Evolutionary conservation across 192 early-diverging fungal species (phyloP).

Genomic region (Oehlia diaphana): DNA sequence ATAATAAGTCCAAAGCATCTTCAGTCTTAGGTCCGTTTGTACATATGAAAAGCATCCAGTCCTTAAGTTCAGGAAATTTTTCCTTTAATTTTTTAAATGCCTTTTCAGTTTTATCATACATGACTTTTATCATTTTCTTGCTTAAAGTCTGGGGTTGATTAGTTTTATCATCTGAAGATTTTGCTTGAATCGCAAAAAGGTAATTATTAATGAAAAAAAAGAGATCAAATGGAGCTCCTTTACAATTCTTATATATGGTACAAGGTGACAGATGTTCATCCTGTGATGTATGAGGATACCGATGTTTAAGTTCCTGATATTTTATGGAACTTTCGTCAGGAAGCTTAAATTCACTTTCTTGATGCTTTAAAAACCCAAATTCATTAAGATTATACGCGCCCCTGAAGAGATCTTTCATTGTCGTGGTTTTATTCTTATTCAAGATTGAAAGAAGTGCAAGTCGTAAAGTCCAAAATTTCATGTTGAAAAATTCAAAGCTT

Average conservation of each 20-base stretch:
- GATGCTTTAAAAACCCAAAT: too few species aligned
- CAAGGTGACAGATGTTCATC: neutral
- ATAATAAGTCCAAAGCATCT: neutral
- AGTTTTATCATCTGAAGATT: neutral
- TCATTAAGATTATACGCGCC: too few species aligned
- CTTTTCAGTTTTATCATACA: neutral
- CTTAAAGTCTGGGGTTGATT: neutral
- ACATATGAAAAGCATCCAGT: neutral
- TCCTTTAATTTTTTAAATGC: neutral
- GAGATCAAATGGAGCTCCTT: neutral
- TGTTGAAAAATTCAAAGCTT: too few species aligned
- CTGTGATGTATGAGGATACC: too few species aligned
- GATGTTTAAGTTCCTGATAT: too few species aligned
- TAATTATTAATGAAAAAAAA: neutral
- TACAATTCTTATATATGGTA: neutral
- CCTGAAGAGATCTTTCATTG: too few species aligned
- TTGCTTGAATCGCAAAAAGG: neutral
- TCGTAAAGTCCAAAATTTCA: too few species aligned
- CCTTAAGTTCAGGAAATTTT: neutral
- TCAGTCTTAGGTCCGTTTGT: neutral
- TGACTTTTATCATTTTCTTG: neutral
- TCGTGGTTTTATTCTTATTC: too few species aligned
- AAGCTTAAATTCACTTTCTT: too few species aligned
- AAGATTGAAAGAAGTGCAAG: too few species aligned
- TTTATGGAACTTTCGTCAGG: too few species aligned